Base-by-base conservation (phyloP, 2,329 filamentous ascomycete genomes). In the Beauveria scarabaeidicola region DNA sequence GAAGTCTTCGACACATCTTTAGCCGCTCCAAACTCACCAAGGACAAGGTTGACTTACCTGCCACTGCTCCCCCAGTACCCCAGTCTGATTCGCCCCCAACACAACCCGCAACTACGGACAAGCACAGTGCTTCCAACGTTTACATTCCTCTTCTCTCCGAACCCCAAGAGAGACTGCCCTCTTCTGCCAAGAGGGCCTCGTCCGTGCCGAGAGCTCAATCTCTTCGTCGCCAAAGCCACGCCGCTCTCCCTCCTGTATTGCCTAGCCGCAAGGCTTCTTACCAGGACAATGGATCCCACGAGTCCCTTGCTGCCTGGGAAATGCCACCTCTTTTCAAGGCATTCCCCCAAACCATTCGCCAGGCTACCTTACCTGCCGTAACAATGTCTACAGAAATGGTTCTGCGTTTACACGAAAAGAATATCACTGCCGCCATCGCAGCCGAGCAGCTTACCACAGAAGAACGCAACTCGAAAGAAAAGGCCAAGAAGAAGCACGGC, bases 271-370 rank as follows among this genome's bases (percentile, higher is more conserved):
- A 53, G 46, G 40, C 36, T 32, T 32, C 54, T 7, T 9, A 60
- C 52, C 25, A 61, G 46, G 27, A 64, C 60, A 47, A 57, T 62
- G 17, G 54, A 21, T 52, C 62, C 4, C 68, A 70, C 59, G 73
- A 72, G 29, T 68, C 71, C 3, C 63, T 77, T 25, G 71, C 74
- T 4, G 72, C 73, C 13, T 90, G 86, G 86, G 81, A 83, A 59
- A 82, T 86, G 17, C 89, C 90, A 7, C 89, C 91, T 2, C 75
- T 97, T 13, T 95, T 92, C 70, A 89, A 96, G 70, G 91, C 90
- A 13, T 96, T 91, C 69, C 88, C 90, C 0, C 91, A 96, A 72
- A 85, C 90, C 3, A 81, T 90, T 64, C 91, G 89, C 67, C 84
- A 94, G 70, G 85, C 84, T 11, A 84, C 81, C 17, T 77, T 96